Base-by-base conservation (phyloP, 768 basidiomycete species). In the Russula sp. region DNA sequence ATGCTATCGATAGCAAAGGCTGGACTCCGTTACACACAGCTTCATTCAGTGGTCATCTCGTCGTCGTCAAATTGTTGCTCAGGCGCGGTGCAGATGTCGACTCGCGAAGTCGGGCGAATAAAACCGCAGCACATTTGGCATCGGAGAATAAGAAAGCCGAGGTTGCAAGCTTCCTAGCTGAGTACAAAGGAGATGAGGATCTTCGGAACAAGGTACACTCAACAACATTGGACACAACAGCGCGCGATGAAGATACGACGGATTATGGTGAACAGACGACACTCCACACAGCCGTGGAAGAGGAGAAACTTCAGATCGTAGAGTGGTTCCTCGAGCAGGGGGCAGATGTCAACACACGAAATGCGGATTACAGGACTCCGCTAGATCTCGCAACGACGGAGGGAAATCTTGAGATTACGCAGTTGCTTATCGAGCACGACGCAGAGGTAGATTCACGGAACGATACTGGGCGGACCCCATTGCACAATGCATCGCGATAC, bases 371-470 rank as follows among this genome's bases (percentile, higher is more conserved):
- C 4, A 5, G 6, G 18, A 18, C 42, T 44, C 18, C 16, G 14
- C 42, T 44, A 7, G 4, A 7, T 6, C 16, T 44, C 6, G 42
- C 42, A 44, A 18, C 42, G 14, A 4, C 1, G 6, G 7, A 18
- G 42, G 42, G 42, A 2, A 37, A 42, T 3, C 14, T 55, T 6
- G 37, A 55, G 0, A 40, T 55, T 27, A 53, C 35, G 16, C 51
- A 31, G 18, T 18, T 40, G 2, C 60, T 64, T 6, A 14, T 55
- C 31, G 58, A 48, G 14, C 31, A 20, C 1, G 53, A 32, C 16
- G 63, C 53, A 9, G 59, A 60, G 20, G 50, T 58, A 16, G 49
- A 63, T 44, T 44, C 16, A 6, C 42, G 42, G 42, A 11, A 18
- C 18, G 18, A 6, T 5, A 2, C 4, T 44, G 42, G 42, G 6